Evolutionary conservation across 2,329 filamentous ascomycete genomes (phyloP), one percentile per base, ranked within the genome.

Genomic region (Pestalotiopsis fici): DNA sequence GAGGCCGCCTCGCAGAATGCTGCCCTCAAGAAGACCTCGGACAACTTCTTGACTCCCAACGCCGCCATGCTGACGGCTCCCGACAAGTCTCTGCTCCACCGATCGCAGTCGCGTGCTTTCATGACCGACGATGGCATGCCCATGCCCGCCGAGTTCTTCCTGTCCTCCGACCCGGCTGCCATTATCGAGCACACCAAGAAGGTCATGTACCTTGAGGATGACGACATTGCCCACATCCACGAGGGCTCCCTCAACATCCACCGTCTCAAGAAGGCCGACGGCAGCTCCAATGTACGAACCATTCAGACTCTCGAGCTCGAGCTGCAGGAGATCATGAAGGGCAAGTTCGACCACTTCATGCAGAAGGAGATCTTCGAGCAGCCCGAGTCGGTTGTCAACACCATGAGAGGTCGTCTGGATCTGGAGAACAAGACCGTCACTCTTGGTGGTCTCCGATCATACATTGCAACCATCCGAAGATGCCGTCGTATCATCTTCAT

Each of bases 281-380:
- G 95, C 74, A 95, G 93, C 78, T 97, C 94, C 83, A 98, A 98
- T 79, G 94, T 98, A 75, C 95, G 96, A 80, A 94, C 93, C 76
- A 99, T 99, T 81, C 96, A 99, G 88, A 99, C 96, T 66, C 90
- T 99, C 66, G 96, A 99, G 87, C 93, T 99, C 63, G 94, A 99
- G 87, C 91, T 99, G 72, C 96, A 99, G 86, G 95, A 99, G 87
- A 99, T 99, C 83, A 99, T 99, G 96, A 99, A 99, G 91, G 96
- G 96, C 83, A 97, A 96, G 81, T 99, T 98, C 83, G 96, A 99
- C 82, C 96, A 99, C 86, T 99, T 98, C 88, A 99, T 99, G 96
- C 96, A 99, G 82, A 99, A 99, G 90, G 96, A 99, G 83, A 99
- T 99, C 78, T 99, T 99, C 82, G 96, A 99, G 88, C 96, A 99